These are phyloP conservation scores for Botryotinia narcissicola DNA, from an alignment of 2,329 filamentous ascomycete species.

Conservation along the genomic window DNA sequence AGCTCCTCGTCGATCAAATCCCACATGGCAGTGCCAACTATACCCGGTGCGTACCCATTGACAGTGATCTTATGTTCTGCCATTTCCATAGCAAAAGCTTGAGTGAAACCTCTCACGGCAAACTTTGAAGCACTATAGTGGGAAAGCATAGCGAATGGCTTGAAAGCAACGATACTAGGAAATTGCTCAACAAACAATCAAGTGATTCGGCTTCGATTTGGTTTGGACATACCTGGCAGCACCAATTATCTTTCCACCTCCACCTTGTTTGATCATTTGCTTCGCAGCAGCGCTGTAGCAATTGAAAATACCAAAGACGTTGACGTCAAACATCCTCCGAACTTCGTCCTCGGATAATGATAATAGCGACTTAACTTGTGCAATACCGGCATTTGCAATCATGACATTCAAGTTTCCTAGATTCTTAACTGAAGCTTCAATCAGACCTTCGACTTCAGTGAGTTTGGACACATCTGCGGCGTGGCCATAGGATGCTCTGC, in stretches of 20 bases:
- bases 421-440: conserved; percentile 31
- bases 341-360: conserved; percentile 38
- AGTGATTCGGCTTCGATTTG: neutral
- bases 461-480: conserved; percentile 55
- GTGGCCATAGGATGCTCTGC: conserved; percentile 52
- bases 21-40: conserved; percentile 68
- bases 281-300: conserved; percentile 62
- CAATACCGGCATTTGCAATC: conserved; percentile 38
- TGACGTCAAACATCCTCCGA: conserved; percentile 57
- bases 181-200: conserved; percentile 2
- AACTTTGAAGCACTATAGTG: conserved; percentile 66
- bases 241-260: conserved; percentile 39
- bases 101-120: conserved; percentile 64
- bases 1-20: conserved; percentile 63
- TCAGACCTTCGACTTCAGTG: conserved; percentile 33
- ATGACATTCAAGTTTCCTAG: conserved; percentile 36
- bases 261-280: conserved; percentile 62
- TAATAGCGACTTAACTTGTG: conserved; percentile 34
- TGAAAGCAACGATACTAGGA: conserved; percentile 55
- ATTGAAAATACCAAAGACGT: conserved; percentile 63
- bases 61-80: conserved; percentile 63
- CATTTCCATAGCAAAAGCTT: conserved; percentile 65
- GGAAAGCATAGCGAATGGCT: conserved; percentile 55
- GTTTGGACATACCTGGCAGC: conserved; percentile 29
- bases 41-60: conserved; percentile 65